These are phyloP conservation scores for Neurospora intermedia DNA, from an alignment of 495 filamentous ascomycete genomes.

Conservation along the genomic window DNA sequence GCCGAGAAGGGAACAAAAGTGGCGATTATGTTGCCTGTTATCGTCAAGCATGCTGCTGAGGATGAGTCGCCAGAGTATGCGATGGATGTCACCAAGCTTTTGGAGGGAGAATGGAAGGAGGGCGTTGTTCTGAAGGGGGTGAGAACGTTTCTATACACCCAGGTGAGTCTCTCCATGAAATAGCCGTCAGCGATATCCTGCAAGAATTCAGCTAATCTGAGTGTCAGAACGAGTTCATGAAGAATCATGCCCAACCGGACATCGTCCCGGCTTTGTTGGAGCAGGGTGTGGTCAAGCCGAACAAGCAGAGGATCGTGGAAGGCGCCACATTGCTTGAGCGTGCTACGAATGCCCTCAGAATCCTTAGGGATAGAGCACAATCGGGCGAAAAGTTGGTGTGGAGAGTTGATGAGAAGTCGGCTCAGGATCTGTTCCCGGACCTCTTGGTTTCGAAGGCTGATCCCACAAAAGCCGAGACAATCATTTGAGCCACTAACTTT, in stretches of 20 bases:
- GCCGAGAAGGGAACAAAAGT: slow-evolving; percentile 33
- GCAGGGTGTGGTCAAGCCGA: slow-evolving; percentile 34
- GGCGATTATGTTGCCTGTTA: slow-evolving; percentile 43
- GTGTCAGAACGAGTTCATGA: slow-evolving; percentile 39
- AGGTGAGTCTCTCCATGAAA: slow-evolving; percentile 20
- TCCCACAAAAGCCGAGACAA: neutral
- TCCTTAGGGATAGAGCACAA: slow-evolving; percentile 30
- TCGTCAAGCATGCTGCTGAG: slow-evolving; percentile 32
- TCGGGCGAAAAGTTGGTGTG: slow-evolving; percentile 42
- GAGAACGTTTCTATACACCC: slow-evolving; percentile 36
- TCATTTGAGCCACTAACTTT: neutral
- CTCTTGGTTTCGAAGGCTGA: neutral
- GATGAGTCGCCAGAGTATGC: slow-evolving; percentile 30
- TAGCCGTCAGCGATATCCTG: neutral
- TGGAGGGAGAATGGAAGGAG: slow-evolving; percentile 30
- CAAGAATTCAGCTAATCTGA: neutral
- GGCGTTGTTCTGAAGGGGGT: slow-evolving; percentile 39
- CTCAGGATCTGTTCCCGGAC: neutral
- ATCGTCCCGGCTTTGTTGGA: slow-evolving; percentile 40
- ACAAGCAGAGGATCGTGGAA: slow-evolving; percentile 35
- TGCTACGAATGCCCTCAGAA: slow-evolving; percentile 33
- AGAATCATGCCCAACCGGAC: slow-evolving; percentile 32
- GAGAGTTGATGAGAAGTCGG: slow-evolving; percentile 27
- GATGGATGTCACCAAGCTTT: slow-evolving; percentile 26
- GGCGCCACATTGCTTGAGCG: slow-evolving; percentile 38